phyloP scores from a whole-genome alignment of 805 yeast species.

The Diddensiella transvaalensis region DNA sequence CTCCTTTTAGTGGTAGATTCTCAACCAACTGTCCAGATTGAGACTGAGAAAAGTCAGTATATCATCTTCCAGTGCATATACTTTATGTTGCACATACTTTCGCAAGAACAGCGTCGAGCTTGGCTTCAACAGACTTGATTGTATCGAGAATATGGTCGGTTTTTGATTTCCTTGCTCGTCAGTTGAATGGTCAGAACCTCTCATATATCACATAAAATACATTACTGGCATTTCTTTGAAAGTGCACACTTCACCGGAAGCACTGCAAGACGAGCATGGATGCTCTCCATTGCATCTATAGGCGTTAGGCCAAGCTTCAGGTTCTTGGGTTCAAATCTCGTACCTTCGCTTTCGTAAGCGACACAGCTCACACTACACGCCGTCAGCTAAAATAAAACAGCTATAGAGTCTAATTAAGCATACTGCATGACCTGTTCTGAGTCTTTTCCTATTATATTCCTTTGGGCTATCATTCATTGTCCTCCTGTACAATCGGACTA shows the following conservation, averaged over 20 bases:
- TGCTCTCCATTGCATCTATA: constrained; percentile 12
- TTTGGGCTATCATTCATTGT: not conserved
- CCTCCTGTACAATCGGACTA: too few relatives aligned
- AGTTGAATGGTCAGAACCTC: too few relatives aligned
- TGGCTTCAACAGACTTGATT: constrained; percentile 6
- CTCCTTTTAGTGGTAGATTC: not conserved
- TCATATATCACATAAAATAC: too few relatives aligned
- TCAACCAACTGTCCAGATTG: not conserved
- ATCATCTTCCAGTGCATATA: not conserved
- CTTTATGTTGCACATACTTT: not conserved
- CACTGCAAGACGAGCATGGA: constrained; percentile 10
- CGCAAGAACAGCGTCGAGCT: constrained; percentile 3
- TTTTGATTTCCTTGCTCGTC: constrained; percentile 12
- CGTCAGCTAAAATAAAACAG: not conserved
- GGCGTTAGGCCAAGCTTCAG: constrained; percentile 4
- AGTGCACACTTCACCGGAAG: constrained; percentile 9
- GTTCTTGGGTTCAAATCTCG: constrained; percentile 1
- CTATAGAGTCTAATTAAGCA: not conserved
- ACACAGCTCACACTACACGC: not conserved
- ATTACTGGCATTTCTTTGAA: constrained; percentile 8
- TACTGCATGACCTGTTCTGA: constrained; percentile 1
- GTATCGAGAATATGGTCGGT: constrained; percentile 9
- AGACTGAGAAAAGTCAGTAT: not conserved
- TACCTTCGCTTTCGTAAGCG: constrained; percentile 2
- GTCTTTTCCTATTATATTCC: not conserved